phyloP scores from a whole-genome alignment of 75 land plant genomes.

The Gnetum montanum region DNA sequence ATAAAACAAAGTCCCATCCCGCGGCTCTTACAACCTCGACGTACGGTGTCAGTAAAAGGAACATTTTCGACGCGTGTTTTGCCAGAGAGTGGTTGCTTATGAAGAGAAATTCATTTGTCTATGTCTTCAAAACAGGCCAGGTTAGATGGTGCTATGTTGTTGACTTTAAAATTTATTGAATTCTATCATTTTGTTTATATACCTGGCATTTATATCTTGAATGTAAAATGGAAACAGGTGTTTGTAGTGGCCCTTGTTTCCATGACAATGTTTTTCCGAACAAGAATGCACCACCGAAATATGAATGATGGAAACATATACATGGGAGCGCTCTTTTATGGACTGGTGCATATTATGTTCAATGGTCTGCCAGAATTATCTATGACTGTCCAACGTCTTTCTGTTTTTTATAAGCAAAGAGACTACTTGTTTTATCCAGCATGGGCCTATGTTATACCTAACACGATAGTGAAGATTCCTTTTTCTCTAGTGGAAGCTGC shows the following conservation, averaged over 20 bases:
- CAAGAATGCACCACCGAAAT: slow-evolving; percentile 13
- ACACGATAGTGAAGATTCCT: slow-evolving; percentile 22
- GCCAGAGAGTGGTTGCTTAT: slow-evolving; percentile 60
- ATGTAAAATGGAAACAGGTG: slow-evolving; percentile 39
- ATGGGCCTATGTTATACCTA: slow-evolving; percentile 39
- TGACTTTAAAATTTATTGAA: slow-evolving; percentile 10
- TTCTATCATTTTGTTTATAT: too few species aligned
- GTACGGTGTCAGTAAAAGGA: slow-evolving; percentile 48
- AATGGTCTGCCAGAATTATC: slow-evolving; percentile 40
- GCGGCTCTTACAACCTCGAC: slow-evolving; percentile 44
- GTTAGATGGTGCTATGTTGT: slow-evolving; percentile 16
- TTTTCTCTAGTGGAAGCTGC: slow-evolving; percentile 25
- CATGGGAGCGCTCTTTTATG: slow-evolving; percentile 34
- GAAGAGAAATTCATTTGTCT: slow-evolving; percentile 81
- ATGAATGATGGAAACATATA: slow-evolving; percentile 20
- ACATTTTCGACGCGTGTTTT: slow-evolving; percentile 59
- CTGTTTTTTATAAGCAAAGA: slow-evolving; percentile 47
- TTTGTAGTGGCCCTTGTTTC: slow-evolving; percentile 50
- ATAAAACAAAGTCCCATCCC: slow-evolving; percentile 22
- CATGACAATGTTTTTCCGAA: slow-evolving; percentile 37
- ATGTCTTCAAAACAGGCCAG: slow-evolving; percentile 62
- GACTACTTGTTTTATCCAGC: slow-evolving; percentile 37
- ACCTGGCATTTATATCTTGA: slow-evolving; percentile 36
- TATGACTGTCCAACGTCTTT: slow-evolving; percentile 23
- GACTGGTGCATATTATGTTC: slow-evolving; percentile 26